Evolutionary conservation across 1,284 basidiomycete genomes (phyloP).

Genomic region (Cryptococcus wingfieldii): DNA sequence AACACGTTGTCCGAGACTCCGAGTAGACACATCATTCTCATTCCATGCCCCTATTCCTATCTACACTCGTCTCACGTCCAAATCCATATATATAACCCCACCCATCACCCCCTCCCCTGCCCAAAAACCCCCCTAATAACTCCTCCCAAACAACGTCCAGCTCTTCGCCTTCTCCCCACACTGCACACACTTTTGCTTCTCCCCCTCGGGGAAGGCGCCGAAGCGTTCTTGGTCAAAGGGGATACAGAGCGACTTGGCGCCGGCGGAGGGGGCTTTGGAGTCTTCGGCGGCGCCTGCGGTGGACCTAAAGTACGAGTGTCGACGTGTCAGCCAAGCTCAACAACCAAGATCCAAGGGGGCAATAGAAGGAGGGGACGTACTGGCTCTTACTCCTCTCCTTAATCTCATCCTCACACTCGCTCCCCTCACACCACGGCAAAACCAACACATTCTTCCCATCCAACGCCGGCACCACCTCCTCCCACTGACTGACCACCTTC

Average conservation of each 20-base stretch:
- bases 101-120: neutral
- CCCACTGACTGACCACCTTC: constrained; percentile 77
- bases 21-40: too few relatives aligned
- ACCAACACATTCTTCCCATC: constrained; percentile 85
- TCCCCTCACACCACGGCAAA: constrained; percentile 95
- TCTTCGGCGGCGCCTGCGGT: constrained; percentile 67
- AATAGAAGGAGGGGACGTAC: constrained; percentile 50
- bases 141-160: constrained; percentile 85
- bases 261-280: constrained; percentile 93
- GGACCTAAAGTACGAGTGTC: too few relatives aligned
- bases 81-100: too few relatives aligned
- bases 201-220: constrained; percentile 60
- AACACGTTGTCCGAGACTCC: too few relatives aligned
- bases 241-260: constrained; percentile 95
- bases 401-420: constrained; percentile 95
- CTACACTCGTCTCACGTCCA: too few relatives aligned
- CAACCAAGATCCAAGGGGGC: neutral
- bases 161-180: constrained; percentile 81
- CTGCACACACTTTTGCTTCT: constrained; percentile 77
- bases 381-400: constrained; percentile 78
- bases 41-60: too few relatives aligned
- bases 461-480: constrained; percentile 82
- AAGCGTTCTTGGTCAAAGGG: constrained; percentile 88
- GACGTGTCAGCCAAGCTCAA: neutral
- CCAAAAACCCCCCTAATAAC: constrained; percentile 25